These are phyloP conservation scores for Aspergillus niger DNA, from an alignment of 2,329 filamentous ascomycete species.

Conservation along the genomic window DNA sequence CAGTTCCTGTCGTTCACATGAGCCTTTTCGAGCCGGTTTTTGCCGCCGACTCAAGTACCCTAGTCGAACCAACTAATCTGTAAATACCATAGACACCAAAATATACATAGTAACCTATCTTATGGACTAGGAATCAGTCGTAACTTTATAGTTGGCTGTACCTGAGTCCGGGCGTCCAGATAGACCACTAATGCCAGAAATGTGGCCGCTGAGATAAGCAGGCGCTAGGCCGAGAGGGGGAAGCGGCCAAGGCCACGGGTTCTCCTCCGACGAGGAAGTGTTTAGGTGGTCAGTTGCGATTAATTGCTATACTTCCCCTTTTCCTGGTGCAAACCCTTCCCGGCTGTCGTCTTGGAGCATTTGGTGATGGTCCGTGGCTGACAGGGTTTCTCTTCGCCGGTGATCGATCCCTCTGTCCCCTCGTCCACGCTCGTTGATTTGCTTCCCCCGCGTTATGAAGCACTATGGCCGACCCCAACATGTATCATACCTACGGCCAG, in stretches of 20 bases:
- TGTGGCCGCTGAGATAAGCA: background rate
- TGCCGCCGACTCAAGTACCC: too few species aligned
- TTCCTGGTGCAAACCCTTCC: background rate
- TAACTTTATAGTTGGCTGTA: too few species aligned
- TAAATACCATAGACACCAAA: too few species aligned
- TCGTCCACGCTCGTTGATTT: slow-evolving; percentile 8
- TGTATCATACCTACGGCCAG: slow-evolving; percentile 45
- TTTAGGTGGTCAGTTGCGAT: slow-evolving; percentile 40
- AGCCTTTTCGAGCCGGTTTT: too few species aligned
- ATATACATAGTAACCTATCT: too few species aligned
- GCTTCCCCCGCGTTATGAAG: slow-evolving; percentile 29
- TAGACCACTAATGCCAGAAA: background rate
- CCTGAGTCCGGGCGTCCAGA: background rate
- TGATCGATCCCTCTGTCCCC: slow-evolving; percentile 11
- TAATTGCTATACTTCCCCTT: background rate
- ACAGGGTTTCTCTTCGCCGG: background rate
- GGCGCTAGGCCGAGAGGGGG: background rate
- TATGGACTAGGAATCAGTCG: too few species aligned
- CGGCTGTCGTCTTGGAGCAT: background rate
- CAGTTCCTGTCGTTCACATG: too few species aligned
- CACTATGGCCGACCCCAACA: slow-evolving; percentile 46
- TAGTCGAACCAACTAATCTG: too few species aligned
- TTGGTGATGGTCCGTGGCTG: slow-evolving; percentile 15
- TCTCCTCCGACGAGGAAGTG: background rate
- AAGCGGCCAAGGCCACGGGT: slow-evolving; percentile 3